Base-by-base conservation (phyloP, 2,329 filamentous ascomycete species). In the Colletotrichum kahawae region DNA sequence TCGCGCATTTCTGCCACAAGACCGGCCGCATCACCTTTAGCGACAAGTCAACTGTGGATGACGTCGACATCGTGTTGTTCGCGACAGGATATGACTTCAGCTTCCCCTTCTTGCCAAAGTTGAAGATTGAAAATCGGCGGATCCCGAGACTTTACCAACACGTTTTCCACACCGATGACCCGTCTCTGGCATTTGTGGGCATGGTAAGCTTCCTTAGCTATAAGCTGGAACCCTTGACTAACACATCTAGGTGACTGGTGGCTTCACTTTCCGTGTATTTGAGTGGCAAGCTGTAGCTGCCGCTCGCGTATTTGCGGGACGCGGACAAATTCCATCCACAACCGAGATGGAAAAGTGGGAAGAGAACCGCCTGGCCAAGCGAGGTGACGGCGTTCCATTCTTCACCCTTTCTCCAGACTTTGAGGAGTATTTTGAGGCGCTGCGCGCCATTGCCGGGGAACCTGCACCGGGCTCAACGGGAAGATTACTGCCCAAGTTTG, bases 361-460 rank as follows among this genome's bases (percentile, higher is more conserved):
- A 65, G 71, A 77, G 6, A 70, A 78, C 31, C 76, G 81, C 1
- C 78, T 81, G 1, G 79, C 77, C 1, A 77, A 78, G 31, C 77
- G 77, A 4, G 78, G 78, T 7, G 82, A 81, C 8, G 81, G 82
- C 4, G 82, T 83, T 48, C 77, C 79, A 5, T 83, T 82, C 70
- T 83, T 82, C 31, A 79, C 78, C 1, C 78, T 82, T 16, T 78
- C 77, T 1, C 80, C 80, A 0, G 78, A 87, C 64, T 86, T 85
- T 57, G 79, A 81, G 31, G 80, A 79, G 1, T 86, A 83, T 71
- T 87, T 86, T 70, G 82, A 85, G 67, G 81, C 82, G 2, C 76
- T 88, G 18, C 80, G 85, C 1, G 70, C 72, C 16, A 80, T 88
- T 51, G 86, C 87, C 0, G 86, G 86, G 0, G 82, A 86, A 5